Percentiles rank a stretch among this genome's conserved stretches.
Evolutionary conservation across 768 basidiomycete genomes (phyloP).

Genomic region (Megacollybia marginata): DNA sequence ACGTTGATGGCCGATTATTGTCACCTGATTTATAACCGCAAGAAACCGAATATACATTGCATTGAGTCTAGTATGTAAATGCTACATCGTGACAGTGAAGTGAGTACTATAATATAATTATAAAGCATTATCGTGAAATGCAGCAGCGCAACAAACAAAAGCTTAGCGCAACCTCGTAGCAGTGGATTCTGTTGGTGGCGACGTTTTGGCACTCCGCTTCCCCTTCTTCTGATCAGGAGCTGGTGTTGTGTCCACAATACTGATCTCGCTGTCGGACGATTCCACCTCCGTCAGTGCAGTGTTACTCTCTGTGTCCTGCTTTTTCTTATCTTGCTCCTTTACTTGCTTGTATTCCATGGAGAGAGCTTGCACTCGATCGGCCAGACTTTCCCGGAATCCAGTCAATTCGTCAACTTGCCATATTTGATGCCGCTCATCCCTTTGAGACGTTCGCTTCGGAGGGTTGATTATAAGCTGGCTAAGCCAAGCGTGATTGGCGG

Average conservation of each 20-base stretch:
- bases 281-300: constrained; percentile 7
- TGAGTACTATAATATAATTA: no score
- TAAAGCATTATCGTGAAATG: no score
- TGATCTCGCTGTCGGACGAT: constrained; percentile 26
- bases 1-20: no score
- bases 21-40: no score
- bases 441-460: constrained; percentile 26
- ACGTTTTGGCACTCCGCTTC: neutral
- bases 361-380: constrained; percentile 32
- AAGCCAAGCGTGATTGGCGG: constrained; percentile 51
- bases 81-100: no score
- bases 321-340: constrained; percentile 28
- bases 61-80: no score
- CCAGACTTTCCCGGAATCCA: constrained; percentile 38
- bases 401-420: constrained; percentile 49
- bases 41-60: no score
- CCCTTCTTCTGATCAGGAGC: neutral
- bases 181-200: no score
- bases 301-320: neutral
- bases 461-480: constrained; percentile 40
- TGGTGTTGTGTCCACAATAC: constrained; percentile 5
- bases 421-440: constrained; percentile 31
- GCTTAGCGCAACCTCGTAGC: no score
- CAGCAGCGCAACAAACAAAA: no score
- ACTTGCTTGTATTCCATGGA: constrained; percentile 49